Percentiles rank a stretch among this genome's conserved stretches.
phyloP scores from a whole-genome alignment of 2,329 filamentous ascomycete species.

The Fusarium sp. region DNA sequence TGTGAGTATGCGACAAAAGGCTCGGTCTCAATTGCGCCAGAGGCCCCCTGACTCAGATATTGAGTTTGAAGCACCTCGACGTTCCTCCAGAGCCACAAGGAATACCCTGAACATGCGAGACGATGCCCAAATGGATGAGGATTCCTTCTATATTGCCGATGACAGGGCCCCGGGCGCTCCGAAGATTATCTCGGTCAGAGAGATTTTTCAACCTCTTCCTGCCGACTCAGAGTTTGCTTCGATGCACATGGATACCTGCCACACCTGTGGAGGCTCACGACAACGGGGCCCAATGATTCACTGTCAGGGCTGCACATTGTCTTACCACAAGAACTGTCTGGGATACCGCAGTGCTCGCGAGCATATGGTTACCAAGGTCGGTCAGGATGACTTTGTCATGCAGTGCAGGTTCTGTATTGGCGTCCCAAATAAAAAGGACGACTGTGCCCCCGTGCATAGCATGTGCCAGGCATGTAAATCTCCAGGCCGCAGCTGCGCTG shows the following conservation, averaged over 20 bases:
- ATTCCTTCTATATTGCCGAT: slow-evolving; percentile 62
- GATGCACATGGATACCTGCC: slow-evolving; percentile 76
- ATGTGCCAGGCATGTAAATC: slow-evolving; percentile 76
- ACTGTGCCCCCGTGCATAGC: slow-evolving; percentile 73
- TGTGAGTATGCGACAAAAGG: slow-evolving; percentile 18
- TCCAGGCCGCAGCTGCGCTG: slow-evolving; percentile 73
- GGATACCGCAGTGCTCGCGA: slow-evolving; percentile 78
- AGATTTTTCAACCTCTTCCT: slow-evolving; percentile 74
- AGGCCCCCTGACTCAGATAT: slow-evolving; percentile 55
- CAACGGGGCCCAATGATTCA: slow-evolving; percentile 75
- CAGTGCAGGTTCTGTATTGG: slow-evolving; percentile 90
- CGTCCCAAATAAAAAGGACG: slow-evolving; percentile 72
- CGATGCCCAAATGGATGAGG: slow-evolving; percentile 65
- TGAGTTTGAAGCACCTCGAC: slow-evolving; percentile 62
- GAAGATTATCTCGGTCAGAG: slow-evolving; percentile 73
- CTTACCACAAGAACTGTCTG: slow-evolving; percentile 86
- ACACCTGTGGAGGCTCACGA: slow-evolving; percentile 66
- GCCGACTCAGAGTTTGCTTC: slow-evolving; percentile 72
- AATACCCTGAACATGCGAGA: slow-evolving; percentile 60
- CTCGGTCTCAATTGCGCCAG: slow-evolving; percentile 20
- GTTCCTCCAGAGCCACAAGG: slow-evolving; percentile 59
- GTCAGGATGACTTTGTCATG: slow-evolving; percentile 79
- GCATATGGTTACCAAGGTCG: slow-evolving; percentile 90
- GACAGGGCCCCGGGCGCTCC: slow-evolving; percentile 55
- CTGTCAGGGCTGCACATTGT: slow-evolving; percentile 89